phyloP scores from a whole-genome alignment of 352 stramenopile species.

The Pythium grandisporangium region DNA sequence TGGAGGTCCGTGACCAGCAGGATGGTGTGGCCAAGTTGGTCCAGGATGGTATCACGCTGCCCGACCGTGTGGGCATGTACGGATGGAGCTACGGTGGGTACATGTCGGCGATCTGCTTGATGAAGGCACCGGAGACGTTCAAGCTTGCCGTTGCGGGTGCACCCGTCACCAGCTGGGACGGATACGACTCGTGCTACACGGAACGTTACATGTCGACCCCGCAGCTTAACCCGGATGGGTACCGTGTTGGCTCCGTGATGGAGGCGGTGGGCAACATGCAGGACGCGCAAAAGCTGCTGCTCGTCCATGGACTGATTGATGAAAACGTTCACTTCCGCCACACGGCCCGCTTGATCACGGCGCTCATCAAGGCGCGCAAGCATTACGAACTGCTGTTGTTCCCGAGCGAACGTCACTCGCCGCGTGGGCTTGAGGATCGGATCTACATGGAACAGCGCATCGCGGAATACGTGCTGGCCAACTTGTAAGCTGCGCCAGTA shows the following conservation, averaged over 20 bases:
- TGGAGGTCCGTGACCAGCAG: constrained; percentile 85
- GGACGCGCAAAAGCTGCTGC: constrained; percentile 83
- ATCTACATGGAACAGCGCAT: constrained; percentile 96
- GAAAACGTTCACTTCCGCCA: constrained; percentile 99
- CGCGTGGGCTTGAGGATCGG: constrained; percentile 85
- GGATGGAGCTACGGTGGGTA: constrained; percentile 99
- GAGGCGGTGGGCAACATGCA: constrained; percentile 89
- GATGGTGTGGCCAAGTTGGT: constrained; percentile 77
- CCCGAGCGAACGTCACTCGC: constrained; percentile 94
- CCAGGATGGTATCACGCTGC: constrained; percentile 81
- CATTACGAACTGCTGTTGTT: constrained; percentile 96
- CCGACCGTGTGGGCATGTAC: constrained; percentile 90
- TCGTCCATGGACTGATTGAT: constrained; percentile 96
- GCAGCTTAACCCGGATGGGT: constrained; percentile 89
- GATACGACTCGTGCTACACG: constrained; percentile 99
- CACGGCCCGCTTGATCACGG: constrained; percentile 94
- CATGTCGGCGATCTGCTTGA: constrained; percentile 94
- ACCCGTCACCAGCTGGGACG: constrained; percentile 96
- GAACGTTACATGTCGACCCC: constrained; percentile 96
- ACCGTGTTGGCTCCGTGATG: constrained; percentile 88
- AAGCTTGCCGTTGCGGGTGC: constrained; percentile 93
- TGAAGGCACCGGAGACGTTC: constrained; percentile 94
- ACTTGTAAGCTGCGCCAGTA: constrained; percentile 54
- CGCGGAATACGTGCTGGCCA: constrained; percentile 67
- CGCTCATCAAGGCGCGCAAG: constrained; percentile 91